These are phyloP conservation scores for Suhomyces chickasaworum DNA, from an alignment of 1,139 yeast species.

Conservation along the genomic window DNA sequence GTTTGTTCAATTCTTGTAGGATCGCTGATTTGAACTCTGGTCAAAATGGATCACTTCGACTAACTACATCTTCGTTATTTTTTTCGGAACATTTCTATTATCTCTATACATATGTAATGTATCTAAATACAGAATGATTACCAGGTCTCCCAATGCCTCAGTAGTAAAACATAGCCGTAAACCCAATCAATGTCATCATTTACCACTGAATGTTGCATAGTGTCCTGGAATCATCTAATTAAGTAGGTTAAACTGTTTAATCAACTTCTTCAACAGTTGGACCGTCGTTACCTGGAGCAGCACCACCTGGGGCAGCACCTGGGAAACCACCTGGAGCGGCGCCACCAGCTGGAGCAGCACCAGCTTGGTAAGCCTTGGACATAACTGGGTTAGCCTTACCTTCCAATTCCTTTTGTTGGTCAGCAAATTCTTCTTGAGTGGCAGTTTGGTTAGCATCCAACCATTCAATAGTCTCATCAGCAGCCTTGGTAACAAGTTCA, in stretches of 20 bases:
- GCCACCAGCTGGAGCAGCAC: conserved; percentile 56
- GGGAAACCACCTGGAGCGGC: conserved; percentile 68
- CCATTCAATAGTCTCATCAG: conserved; percentile 85
- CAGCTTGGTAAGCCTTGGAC: conserved; percentile 85
- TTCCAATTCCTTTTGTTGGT: conserved; percentile 93
- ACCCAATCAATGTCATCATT: conserved; percentile 9
- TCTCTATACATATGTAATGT: conserved; percentile 12
- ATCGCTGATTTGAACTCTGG: too few relatives aligned
- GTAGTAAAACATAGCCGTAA: conserved; percentile 12
- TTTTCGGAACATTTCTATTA: conserved; percentile 9
- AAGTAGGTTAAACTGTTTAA: conserved; percentile 37
- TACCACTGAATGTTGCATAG: conserved; percentile 1
- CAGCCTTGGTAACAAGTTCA: conserved; percentile 77
- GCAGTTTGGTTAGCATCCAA: conserved; percentile 88
- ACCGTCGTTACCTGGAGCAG: conserved; percentile 69
- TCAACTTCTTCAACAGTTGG: conserved; percentile 96
- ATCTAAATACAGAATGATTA: conserved; percentile 13
- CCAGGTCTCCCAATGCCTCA: conserved; percentile 3
- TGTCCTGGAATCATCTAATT: neutral
- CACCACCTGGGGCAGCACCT: conserved; percentile 66
- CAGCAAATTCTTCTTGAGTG: conserved; percentile 81
- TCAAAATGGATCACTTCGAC: too few relatives aligned
- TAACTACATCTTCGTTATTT: neutral
- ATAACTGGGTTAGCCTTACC: conserved; percentile 92
- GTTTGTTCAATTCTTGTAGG: too few relatives aligned